Base-by-base conservation (phyloP, 768 basidiomycete genomes). In the Suillus alpinus region DNA sequence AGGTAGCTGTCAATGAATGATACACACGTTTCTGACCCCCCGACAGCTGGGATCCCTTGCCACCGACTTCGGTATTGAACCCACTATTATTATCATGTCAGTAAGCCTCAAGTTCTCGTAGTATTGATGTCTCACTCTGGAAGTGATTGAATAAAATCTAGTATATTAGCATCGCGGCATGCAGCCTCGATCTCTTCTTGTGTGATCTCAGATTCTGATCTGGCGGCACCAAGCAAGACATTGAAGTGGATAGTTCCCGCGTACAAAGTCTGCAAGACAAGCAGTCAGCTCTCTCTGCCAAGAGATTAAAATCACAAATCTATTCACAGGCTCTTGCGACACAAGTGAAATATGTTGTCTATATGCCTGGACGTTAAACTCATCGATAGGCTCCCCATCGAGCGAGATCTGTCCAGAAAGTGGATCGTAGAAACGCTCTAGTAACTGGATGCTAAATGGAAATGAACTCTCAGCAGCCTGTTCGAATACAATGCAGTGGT, bases 191-290 rank as follows among this genome's bases (percentile, higher is more conserved):
- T 86, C 72, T 97, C 94, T 67, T 88, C 82, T 68, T 94, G 86
- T 4, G 93, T 94, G 12, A 95, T 90, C 67, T 94, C 86, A 0
- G 84, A 83, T 43, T 76, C 76, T 3, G 90, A 88, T 69, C 90
- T 92, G 65, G 80, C 83, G 39, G 91, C 89, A 16, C 95, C 95
- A 40, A 97, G 87, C 6, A 94, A 73, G 71, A 95, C 85, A 73
- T 98, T 98, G 77, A 96, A 95, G 31, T 89, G 88, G 62, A 97
- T 80, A 1, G 91, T 91, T 34, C 94, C 93, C 20, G 92, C 87
- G 69, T 97, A 98, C 5, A 98, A 78, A 0, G 89, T 92, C 74
- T 77, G 57, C 16, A 60, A 23, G 13, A 46, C 52, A 20, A 55
- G 2, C 14, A 46, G 16, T 32, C 18, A 46, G 57, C 55, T 26